These are phyloP conservation scores for Apophysomyces ossiformis DNA, from an alignment of 371 early-diverging fungal genomes.

Conservation along the genomic window DNA sequence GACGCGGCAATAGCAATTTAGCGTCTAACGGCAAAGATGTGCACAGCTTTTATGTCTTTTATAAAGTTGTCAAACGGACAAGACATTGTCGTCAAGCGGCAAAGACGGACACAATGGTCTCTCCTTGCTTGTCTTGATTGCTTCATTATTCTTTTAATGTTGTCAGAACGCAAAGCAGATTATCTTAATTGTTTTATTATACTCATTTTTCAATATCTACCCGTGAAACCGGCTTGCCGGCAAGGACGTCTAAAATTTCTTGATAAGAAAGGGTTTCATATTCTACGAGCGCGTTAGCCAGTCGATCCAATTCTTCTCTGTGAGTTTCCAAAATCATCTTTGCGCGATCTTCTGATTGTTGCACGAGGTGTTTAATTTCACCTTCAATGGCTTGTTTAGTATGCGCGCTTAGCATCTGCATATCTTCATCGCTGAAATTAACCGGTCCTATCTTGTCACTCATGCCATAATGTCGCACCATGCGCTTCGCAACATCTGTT, in stretches of 20 bases:
- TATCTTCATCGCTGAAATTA: slow-evolving; percentile 63
- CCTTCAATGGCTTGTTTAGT: slow-evolving; percentile 79
- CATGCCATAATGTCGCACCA: slow-evolving; percentile 93
- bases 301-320: slow-evolving; percentile 85
- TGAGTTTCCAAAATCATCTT: slow-evolving; percentile 71
- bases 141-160: no score
- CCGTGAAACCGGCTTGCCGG: slow-evolving; percentile 67
- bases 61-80: no score
- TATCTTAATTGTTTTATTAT: slow-evolving; percentile 5
- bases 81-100: no score
- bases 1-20: no score
- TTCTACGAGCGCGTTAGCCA: slow-evolving; percentile 91
- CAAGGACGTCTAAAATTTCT: slow-evolving; percentile 81
- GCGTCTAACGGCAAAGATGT: no score
- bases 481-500: slow-evolving; percentile 82
- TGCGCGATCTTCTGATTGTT: slow-evolving; percentile 61
- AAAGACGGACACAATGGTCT: no score
- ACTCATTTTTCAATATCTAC: slow-evolving; percentile 5
- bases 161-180: background rate
- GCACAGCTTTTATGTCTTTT: no score
- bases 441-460: slow-evolving; percentile 77
- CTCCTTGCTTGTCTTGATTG: no score
- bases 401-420: slow-evolving; percentile 63
- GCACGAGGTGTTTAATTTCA: slow-evolving; percentile 74
- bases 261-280: slow-evolving; percentile 91